Evolutionary conservation across 1,139 yeast species (phyloP).

Genomic region (Geotrichum klebahnii): DNA sequence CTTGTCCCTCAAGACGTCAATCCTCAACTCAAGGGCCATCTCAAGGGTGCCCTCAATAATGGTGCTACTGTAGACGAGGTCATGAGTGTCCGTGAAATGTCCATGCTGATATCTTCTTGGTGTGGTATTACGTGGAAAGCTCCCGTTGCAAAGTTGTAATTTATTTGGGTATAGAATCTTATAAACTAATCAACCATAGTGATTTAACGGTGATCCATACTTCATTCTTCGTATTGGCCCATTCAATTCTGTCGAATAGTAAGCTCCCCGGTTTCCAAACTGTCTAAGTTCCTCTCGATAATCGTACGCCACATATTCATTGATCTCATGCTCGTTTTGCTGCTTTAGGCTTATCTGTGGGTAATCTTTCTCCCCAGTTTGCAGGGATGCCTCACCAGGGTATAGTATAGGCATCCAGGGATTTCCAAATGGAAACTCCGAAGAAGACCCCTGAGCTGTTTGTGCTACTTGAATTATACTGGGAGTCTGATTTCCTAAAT

Average conservation of each 20-base stretch:
- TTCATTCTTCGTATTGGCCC: constrained; percentile 10
- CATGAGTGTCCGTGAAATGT: constrained; percentile 55
- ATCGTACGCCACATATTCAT: background rate
- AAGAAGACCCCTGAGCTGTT: background rate
- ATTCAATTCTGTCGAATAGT: constrained; percentile 18
- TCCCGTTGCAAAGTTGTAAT: constrained; percentile 53
- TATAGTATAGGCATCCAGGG: background rate
- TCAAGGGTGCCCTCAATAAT: constrained; percentile 75
- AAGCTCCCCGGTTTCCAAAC: constrained; percentile 13
- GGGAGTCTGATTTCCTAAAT: background rate
- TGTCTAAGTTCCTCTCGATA: constrained; percentile 6
- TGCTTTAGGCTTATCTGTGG: background rate
- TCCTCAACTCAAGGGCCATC: constrained; percentile 87
- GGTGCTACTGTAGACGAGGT: constrained; percentile 70
- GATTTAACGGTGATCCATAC: background rate
- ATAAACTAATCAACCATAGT: background rate
- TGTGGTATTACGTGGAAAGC: constrained; percentile 66
- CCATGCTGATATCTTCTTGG: constrained; percentile 68
- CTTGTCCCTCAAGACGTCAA: constrained; percentile 92
- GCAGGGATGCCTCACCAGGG: background rate
- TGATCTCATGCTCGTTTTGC: background rate
- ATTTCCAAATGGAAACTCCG: background rate
- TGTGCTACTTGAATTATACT: background rate
- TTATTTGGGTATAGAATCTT: too few relatives aligned
- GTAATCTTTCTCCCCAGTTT: background rate